Base-by-base conservation (phyloP, 23 red algal species). In the Gracilaria caudata region DNA sequence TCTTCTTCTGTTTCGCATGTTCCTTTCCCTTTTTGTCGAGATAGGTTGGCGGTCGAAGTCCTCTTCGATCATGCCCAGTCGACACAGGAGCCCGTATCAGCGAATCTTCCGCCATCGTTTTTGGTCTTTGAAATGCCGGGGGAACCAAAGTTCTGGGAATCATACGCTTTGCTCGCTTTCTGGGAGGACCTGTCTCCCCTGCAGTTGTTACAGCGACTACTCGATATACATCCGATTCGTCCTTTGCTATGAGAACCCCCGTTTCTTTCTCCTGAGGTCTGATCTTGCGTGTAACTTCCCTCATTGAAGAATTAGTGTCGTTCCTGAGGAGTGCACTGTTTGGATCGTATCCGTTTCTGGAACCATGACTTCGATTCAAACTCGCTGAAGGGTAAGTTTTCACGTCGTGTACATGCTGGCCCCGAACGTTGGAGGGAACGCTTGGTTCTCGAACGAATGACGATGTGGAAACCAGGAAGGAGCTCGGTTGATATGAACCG, bases 131-230 rank as follows among this genome's bases (percentile, higher is more conserved):
- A 14, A 75, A 75, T 47, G 70, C 70, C 14, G 70, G 70, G 7
- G 70, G 70, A 46, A 75, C 70, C 23, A 75, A 0, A 21, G 39
- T 75, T 49, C 13, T 75, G 5, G 70, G 85, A 41, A 89, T 72
- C 73, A 68, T 79, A 33, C 68, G 72, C 75, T 79, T 78, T 72
- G 74, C 71, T 17, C 85, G 71, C 49, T 89, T 89, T 35, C 54
- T 72, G 11, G 85, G 72, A 20, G 85, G 85, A 6, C 85, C 85
- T 49, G 85, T 79, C 28, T 89, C 85, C n/a, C 85, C 68, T 8
- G 85, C 70, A 61, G 85, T 89, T 66, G 37, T 68, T 7, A 77
- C 61, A 55, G 85, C 85, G 35, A 75, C 33, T 46, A 75, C 38
- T 47, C 49, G 70, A 75, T 75, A 75, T 20, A 66, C 16, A 36